Percentiles rank a stretch among this genome's conserved stretches.
phyloP scores from a whole-genome alignment of 1,284 basidiomycete genomes.

The Anthracocystis setariae region DNA sequence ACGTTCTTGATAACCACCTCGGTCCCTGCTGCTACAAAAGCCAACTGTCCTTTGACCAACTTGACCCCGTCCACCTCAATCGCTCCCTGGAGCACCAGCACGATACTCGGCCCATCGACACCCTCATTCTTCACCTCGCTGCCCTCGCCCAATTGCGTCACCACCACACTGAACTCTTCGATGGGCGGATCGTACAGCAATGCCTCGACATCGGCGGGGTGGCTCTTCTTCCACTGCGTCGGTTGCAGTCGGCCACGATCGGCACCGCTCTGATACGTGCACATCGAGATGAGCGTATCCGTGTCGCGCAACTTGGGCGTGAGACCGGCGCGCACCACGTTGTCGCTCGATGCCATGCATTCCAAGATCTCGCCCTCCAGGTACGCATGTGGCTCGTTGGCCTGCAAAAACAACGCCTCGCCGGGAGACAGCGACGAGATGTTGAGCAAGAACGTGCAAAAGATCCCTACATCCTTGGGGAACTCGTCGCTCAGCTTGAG shows the following conservation, averaged over 20 bases:
- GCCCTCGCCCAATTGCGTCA: slow-evolving; percentile 72
- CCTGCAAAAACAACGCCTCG: slow-evolving; percentile 91
- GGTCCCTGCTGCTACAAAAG: slow-evolving; percentile 83
- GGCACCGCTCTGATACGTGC: slow-evolving; percentile 80
- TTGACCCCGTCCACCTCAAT: slow-evolving; percentile 69
- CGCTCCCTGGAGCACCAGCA: slow-evolving; percentile 78
- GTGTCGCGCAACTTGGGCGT: slow-evolving; percentile 96
- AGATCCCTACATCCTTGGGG: slow-evolving; percentile 90
- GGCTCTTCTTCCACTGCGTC: slow-evolving; percentile 2
- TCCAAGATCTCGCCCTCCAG: slow-evolving; percentile 72
- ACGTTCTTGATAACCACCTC: slow-evolving; percentile 68
- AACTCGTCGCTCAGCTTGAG: slow-evolving; percentile 82
- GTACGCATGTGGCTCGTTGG: slow-evolving; percentile 97
- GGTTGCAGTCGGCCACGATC: slow-evolving; percentile 71
- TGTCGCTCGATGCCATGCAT: slow-evolving; percentile 74
- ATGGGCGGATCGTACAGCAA: slow-evolving; percentile 91
- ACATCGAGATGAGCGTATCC: slow-evolving; percentile 83
- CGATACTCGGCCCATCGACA: slow-evolving; percentile 85
- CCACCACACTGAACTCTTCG: slow-evolving; percentile 89
- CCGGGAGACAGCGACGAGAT: slow-evolving; percentile 82
- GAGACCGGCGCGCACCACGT: slow-evolving; percentile 96
- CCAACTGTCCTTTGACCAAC: slow-evolving; percentile 76
- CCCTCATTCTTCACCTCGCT: slow-evolving; percentile 73
- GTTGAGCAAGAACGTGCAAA: slow-evolving; percentile 92
- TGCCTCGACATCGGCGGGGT: slow-evolving; percentile 11